These are phyloP conservation scores for Trichophyton schoenleinii DNA, from an alignment of 2,329 filamentous ascomycete genomes.

Conservation along the genomic window DNA sequence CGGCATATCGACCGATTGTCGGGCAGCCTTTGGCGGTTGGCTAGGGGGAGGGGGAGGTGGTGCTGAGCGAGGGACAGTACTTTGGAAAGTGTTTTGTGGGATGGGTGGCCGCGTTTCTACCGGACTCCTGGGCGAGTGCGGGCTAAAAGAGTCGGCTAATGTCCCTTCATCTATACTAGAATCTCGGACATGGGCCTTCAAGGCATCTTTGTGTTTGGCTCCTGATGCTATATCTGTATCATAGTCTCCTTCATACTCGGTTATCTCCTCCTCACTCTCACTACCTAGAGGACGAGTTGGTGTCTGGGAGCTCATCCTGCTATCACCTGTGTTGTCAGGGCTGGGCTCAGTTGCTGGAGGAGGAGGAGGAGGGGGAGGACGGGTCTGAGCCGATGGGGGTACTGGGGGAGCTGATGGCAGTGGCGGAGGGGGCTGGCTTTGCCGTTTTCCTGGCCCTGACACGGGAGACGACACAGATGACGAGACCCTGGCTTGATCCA, in stretches of 20 bases:
- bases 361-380: slow-evolving; percentile 58
- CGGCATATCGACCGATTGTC: slow-evolving; percentile 58
- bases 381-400: slow-evolving; percentile 38
- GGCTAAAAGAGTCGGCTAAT: slow-evolving; percentile 42
- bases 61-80: slow-evolving; percentile 44
- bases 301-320: slow-evolving; percentile 29
- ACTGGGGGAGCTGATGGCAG: slow-evolving; percentile 29
- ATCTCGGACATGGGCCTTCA: slow-evolving; percentile 69
- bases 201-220: slow-evolving; percentile 82
- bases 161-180: slow-evolving; percentile 61
- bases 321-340: slow-evolving; percentile 48
- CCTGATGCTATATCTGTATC: slow-evolving; percentile 95
- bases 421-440: slow-evolving; percentile 33
- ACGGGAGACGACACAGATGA: slow-evolving; percentile 19
- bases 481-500: not conserved
- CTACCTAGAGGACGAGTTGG: slow-evolving; percentile 39
- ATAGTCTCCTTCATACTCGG: slow-evolving; percentile 94
- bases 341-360: slow-evolving; percentile 42
- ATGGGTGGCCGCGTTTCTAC: slow-evolving; percentile 37
- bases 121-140: slow-evolving; percentile 35
- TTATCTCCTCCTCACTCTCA: slow-evolving; percentile 65
- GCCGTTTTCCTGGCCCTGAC: slow-evolving; percentile 27
- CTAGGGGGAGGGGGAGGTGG: slow-evolving; percentile 51
- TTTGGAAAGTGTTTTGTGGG: slow-evolving; percentile 36
- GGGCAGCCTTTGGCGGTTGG: slow-evolving; percentile 44